Evolutionary conservation across 352 stramenopile genomes (phyloP).

Genomic region (Globisporangium perplexum): DNA sequence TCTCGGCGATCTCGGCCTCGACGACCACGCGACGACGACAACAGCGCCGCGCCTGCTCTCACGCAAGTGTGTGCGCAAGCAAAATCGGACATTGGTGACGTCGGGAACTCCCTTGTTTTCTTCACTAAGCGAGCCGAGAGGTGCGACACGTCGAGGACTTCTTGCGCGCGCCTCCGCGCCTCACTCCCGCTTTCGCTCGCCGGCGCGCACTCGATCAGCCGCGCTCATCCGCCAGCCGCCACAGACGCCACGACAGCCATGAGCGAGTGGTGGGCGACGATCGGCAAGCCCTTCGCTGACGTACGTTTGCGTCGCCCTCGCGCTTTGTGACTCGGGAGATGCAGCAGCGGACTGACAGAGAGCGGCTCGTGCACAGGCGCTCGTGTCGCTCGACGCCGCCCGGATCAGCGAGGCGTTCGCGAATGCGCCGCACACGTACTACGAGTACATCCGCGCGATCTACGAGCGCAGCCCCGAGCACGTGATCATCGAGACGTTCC

Average conservation of each 20-base stretch:
- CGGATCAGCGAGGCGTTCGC: slow-evolving; percentile 58
- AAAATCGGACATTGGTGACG: no score
- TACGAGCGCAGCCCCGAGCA: slow-evolving; percentile 89
- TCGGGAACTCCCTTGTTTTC: not conserved
- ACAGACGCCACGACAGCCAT: slow-evolving; percentile 19
- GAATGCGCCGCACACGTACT: slow-evolving; percentile 67
- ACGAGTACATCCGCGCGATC: slow-evolving; percentile 75
- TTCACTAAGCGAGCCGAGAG: no score
- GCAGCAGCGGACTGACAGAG: no score
- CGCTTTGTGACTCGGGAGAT: no score
- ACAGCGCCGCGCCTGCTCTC: not conserved
- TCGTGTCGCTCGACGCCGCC: slow-evolving; percentile 49
- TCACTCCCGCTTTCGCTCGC: slow-evolving; percentile 1
- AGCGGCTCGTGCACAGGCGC: slow-evolving; percentile 25
- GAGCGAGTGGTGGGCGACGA: slow-evolving; percentile 77
- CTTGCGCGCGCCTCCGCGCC: not conserved
- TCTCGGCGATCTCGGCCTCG: not conserved
- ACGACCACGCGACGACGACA: not conserved
- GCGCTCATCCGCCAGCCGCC: not conserved
- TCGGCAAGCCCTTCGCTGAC: slow-evolving; percentile 68
- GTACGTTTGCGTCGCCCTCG: slow-evolving; percentile 23
- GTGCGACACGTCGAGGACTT: not conserved
- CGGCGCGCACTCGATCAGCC: not conserved
- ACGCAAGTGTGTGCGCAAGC: not conserved
- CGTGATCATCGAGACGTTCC: slow-evolving; percentile 96